Evolutionary conservation across 495 filamentous ascomycete species (phyloP), one percentile per base, ranked within the genome.

Genomic region (Astrothelium macrocarpum): DNA sequence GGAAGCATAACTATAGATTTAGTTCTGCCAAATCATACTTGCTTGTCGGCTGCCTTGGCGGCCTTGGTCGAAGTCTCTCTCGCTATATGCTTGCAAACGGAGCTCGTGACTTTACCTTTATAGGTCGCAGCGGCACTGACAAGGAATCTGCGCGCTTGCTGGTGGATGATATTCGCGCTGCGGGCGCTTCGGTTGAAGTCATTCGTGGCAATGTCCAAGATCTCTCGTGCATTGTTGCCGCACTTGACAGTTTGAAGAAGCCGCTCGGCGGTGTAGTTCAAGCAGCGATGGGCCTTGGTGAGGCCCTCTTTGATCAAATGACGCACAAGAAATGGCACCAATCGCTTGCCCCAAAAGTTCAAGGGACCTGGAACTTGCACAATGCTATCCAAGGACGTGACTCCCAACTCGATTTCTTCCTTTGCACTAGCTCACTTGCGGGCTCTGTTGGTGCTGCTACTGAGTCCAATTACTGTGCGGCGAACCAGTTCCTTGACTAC

Each of bases 31-130:
- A 68, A 1, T 69, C 77, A 7, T 82, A 82, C 66, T 34, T 81
- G 12, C 65, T 82, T 7, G 69, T 75, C 10, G 78, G 79, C 12
- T 78, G 79, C 49, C 66, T 78, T 11, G 79, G 79, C 20, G 79
- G 79, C 34, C 63, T 81, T 2, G 79, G 78, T 1, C 46, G 61
- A n/a, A 31, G n/a, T 58, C 14, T 63, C 34, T 25, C 39, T 9
- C 34, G 46, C 9, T 53, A n/a, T 12, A 53, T 56, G 43, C 29
- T 49, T 2, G 61, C 10, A 14, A 18, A 31, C 2, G 39, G 39
- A 7, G 61, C 61, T 23, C 45, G 46, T 23, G 2, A 20, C 26
- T 34, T 61, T n/a, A 36, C 39, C 18, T 42, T 63, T 28, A 10
- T 53, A 28, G 59, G 49, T 3, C 60, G 49, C 20, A 36, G n/a